These are phyloP conservation scores for Coemansia erecta DNA, from an alignment of 192 early-diverging fungal species.

Conservation along the genomic window DNA sequence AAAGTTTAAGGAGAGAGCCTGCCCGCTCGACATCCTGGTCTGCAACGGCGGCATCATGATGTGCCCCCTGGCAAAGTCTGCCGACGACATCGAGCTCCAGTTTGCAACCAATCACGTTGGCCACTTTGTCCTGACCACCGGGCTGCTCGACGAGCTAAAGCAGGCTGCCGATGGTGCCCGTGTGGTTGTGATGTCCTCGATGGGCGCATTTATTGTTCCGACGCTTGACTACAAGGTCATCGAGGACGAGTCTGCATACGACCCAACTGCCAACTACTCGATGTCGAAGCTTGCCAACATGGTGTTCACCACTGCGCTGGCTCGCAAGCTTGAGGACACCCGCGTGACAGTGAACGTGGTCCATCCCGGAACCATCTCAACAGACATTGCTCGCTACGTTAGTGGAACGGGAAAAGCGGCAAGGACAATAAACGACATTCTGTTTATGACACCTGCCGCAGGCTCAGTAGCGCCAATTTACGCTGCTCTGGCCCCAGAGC, in stretches of 20 bases:
- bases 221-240: conserved; percentile 8
- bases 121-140: conserved; percentile 28
- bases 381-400: conserved; percentile 8
- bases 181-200: conserved; percentile 25
- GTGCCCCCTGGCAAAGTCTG: conserved; percentile 47
- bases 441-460: conserved; percentile 8
- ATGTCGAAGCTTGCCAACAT: conserved; percentile 25
- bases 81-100: conserved; percentile 60
- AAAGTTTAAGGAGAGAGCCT: conserved; percentile 16
- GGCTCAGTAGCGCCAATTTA: conserved; percentile 12
- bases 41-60: conserved; percentile 57
- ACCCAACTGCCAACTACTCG: conserved; percentile 10
- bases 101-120: conserved; percentile 63
- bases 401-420: background rate
- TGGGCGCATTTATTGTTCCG: conserved; percentile 3
- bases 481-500: conserved; percentile 12
- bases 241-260: background rate
- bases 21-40: conserved; percentile 22
- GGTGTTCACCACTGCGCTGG: conserved; percentile 16
- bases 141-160: conserved; percentile 19
- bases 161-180: conserved; percentile 9
- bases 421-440: background rate
- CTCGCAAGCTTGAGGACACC: conserved; percentile 10
- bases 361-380: conserved; percentile 16
- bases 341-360: conserved; percentile 14